Evolutionary conservation across 2,329 filamentous ascomycete species (phyloP).

Genomic region (Botryotinia calthae): DNA sequence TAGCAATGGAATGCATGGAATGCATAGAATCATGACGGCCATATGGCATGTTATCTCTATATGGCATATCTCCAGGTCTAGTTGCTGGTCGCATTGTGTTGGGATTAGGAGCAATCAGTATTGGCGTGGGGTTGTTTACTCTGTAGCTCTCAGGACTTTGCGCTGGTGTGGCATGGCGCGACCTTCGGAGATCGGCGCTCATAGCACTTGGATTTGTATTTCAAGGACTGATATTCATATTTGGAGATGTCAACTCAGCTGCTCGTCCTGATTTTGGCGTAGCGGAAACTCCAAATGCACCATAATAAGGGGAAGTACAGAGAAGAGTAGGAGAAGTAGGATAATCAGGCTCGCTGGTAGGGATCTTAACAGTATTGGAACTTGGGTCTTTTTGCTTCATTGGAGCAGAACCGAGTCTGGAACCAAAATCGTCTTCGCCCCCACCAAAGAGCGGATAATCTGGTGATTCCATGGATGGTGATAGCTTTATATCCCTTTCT

Average conservation of each 20-base stretch:
- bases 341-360: conserved; percentile 27
- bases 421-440: conserved; percentile 27
- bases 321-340: conserved; percentile 23
- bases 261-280: conserved; percentile 25
- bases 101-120: conserved; percentile 33
- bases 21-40: conserved; percentile 30
- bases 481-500: conserved; percentile 28
- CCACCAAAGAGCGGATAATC: conserved; percentile 25
- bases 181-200: conserved; percentile 22
- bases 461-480: conserved; percentile 24
- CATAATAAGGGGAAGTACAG: conserved; percentile 29
- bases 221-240: conserved; percentile 26
- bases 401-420: conserved; percentile 23
- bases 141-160: conserved; percentile 21
- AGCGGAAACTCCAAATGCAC: conserved; percentile 32
- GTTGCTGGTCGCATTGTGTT: conserved; percentile 23
- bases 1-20: conserved; percentile 31
- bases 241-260: conserved; percentile 25
- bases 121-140: conserved; percentile 24
- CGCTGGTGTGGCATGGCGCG: conserved; percentile 23
- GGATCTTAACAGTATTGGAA: conserved; percentile 22
- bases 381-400: conserved; percentile 33
- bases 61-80: conserved; percentile 18
- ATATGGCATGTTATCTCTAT: conserved; percentile 18
- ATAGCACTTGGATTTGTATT: conserved; percentile 26